Conservation (phyloP, 306 rosid genomes). For the Cucurbita maxima region DNA sequence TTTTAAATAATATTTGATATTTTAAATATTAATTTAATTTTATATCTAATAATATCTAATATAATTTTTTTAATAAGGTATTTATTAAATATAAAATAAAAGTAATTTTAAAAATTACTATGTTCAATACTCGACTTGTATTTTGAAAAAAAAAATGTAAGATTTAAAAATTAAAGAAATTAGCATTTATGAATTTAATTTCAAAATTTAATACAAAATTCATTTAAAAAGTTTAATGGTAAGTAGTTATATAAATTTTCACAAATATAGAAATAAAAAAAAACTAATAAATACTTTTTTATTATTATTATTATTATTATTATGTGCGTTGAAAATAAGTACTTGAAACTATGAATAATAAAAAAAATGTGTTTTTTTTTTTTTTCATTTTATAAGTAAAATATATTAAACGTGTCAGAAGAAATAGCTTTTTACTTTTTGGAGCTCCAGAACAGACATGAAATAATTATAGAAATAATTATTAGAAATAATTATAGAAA, state of each 20-base stretch:
- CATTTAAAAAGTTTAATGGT: too few relatives aligned
- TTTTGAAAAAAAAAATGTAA: too few relatives aligned
- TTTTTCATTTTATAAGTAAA: background rate
- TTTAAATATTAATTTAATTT: too few relatives aligned
- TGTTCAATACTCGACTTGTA: too few relatives aligned
- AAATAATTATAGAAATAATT: background rate
- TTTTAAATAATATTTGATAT: too few relatives aligned
- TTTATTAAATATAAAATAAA: too few relatives aligned
- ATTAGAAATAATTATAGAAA: background rate
- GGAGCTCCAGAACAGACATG: background rate
- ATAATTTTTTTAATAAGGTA: too few relatives aligned
- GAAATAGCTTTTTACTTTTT: background rate
- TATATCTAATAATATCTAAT: too few relatives aligned
- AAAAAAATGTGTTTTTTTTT: background rate
- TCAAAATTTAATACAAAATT: too few relatives aligned
- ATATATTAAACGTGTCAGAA: background rate
- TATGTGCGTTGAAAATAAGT: background rate
- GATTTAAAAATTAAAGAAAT: too few relatives aligned
- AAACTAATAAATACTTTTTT: background rate
- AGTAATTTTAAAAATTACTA: too few relatives aligned
- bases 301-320: background rate
- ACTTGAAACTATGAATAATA: background rate
- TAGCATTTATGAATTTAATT: too few relatives aligned
- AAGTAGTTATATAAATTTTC: background rate
- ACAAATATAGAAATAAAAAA: background rate